Percentiles rank a stretch among this genome's conserved stretches.
These are phyloP conservation scores for Venturia oleaginea DNA, from an alignment of 2,329 filamentous ascomycete genomes.

Conservation along the genomic window DNA sequence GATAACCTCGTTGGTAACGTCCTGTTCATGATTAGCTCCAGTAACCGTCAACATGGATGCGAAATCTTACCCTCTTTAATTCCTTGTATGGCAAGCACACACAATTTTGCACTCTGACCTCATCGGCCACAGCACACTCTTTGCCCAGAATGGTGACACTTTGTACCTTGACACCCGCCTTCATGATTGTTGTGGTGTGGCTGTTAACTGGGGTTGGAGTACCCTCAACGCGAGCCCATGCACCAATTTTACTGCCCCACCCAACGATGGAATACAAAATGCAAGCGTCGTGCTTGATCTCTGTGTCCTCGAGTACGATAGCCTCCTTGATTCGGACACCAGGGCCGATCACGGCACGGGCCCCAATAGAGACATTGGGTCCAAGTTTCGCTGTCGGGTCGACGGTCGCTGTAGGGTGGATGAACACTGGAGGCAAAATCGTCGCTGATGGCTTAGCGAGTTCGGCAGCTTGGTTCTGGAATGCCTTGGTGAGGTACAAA, in stretches of 20 bases:
- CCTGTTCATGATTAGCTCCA: slow-evolving; percentile 39
- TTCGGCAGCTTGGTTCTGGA: slow-evolving; percentile 72
- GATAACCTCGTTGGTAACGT: slow-evolving; percentile 79
- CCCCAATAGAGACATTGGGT: slow-evolving; percentile 91
- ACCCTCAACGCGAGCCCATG: slow-evolving; percentile 97
- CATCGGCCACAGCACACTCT: slow-evolving; percentile 88
- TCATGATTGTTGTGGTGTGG: slow-evolving; percentile 89
- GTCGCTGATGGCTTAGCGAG: slow-evolving; percentile 74
- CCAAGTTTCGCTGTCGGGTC: slow-evolving; percentile 94
- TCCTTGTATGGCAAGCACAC: slow-evolving; percentile 97
- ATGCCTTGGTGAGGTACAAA: slow-evolving; percentile 89
- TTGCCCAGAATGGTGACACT: slow-evolving; percentile 96
- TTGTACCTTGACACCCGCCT: slow-evolving; percentile 97
- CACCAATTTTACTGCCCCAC: slow-evolving; percentile 90
- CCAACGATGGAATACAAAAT: slow-evolving; percentile 94
- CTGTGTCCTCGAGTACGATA: slow-evolving; percentile 87
- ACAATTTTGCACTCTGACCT: slow-evolving; percentile 94
- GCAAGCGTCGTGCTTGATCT: slow-evolving; percentile 95
- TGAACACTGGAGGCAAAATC: slow-evolving; percentile 88
- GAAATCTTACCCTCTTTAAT: slow-evolving; percentile 71
- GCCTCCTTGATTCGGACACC: slow-evolving; percentile 91
- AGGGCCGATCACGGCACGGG: slow-evolving; percentile 74
- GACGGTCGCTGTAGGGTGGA: slow-evolving; percentile 82
- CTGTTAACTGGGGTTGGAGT: slow-evolving; percentile 79
- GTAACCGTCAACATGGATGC: not conserved